These are phyloP conservation scores for Mycena pura DNA, from an alignment of 768 basidiomycete species.

Conservation along the genomic window DNA sequence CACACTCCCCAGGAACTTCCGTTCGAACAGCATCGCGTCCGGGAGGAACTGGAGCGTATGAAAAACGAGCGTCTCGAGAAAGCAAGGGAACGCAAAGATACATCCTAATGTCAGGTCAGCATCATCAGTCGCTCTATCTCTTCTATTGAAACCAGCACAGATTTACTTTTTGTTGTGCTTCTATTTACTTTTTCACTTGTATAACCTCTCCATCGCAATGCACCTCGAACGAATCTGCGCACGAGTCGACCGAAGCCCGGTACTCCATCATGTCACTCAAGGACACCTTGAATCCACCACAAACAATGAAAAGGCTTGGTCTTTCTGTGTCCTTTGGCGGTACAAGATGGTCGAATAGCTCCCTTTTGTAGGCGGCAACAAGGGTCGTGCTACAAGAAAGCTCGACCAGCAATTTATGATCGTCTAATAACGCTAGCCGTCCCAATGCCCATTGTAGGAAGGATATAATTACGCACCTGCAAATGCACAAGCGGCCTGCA, in stretches of 20 bases:
- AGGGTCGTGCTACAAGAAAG: conserved; percentile 77
- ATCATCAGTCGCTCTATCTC: background rate
- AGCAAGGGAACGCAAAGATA: conserved; percentile 10
- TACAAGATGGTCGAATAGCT: conserved; percentile 60
- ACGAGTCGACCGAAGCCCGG: conserved; percentile 43
- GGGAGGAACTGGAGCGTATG: conserved; percentile 75
- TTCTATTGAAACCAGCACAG: conserved; percentile 3
- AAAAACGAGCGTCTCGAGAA: conserved; percentile 56
- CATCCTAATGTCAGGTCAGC: background rate
- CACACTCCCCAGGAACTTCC: conserved; percentile 57
- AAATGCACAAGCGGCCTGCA: conserved; percentile 63
- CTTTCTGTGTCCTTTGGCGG: conserved; percentile 40
- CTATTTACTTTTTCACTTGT: conserved; percentile 30
- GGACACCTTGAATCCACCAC: conserved; percentile 75
- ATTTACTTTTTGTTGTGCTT: no score
- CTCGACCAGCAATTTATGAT: conserved; percentile 78
- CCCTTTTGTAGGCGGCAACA: conserved; percentile 64
- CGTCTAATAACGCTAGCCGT: conserved; percentile 49
- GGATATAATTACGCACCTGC: conserved; percentile 53
- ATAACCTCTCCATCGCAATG: conserved; percentile 47
- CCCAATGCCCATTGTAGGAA: background rate
- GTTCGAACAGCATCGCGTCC: conserved; percentile 67
- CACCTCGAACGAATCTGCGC: conserved; percentile 43
- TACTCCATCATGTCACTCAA: conserved; percentile 60
- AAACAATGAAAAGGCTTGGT: conserved; percentile 69